Evolutionary conservation across 176 grass and related monocot species (phyloP).

Genomic region (Carex cristatella): DNA sequence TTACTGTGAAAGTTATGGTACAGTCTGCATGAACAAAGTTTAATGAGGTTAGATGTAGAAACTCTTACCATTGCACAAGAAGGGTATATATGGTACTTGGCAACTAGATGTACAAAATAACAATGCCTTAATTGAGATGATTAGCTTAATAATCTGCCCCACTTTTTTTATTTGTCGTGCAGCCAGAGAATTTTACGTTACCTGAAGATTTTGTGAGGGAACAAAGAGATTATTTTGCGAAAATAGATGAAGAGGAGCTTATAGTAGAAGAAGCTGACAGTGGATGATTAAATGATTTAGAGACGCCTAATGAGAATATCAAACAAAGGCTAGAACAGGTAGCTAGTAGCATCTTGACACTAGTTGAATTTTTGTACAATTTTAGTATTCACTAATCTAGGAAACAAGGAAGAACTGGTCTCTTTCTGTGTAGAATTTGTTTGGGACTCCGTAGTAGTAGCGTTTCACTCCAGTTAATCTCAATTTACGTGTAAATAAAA

Average conservation of each 20-base stretch:
- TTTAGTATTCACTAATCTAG: background rate
- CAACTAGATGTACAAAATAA: background rate
- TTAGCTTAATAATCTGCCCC: background rate
- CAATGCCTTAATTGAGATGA: background rate
- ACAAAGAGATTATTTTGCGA: conserved; percentile 13
- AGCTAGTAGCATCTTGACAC: background rate
- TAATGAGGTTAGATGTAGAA: background rate
- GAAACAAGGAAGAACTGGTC: background rate
- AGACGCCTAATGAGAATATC: background rate
- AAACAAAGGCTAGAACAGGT: background rate
- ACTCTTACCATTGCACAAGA: background rate
- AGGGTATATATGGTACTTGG: background rate
- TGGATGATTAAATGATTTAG: background rate
- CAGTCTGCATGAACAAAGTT: background rate
- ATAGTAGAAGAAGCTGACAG: conserved; percentile 8
- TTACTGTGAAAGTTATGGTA: background rate
- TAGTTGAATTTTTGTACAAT: conserved; percentile 5
- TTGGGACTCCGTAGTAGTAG: background rate
- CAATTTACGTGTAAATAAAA: background rate
- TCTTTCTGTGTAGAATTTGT: background rate
- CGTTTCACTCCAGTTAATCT: background rate
- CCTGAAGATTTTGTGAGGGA: conserved; percentile 16
- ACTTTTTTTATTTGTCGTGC: background rate
- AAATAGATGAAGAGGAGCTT: conserved; percentile 25
- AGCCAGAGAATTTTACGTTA: conserved; percentile 2